These are phyloP conservation scores for Paxillus involutus DNA, from an alignment of 768 basidiomycete genomes.

Conservation along the genomic window DNA sequence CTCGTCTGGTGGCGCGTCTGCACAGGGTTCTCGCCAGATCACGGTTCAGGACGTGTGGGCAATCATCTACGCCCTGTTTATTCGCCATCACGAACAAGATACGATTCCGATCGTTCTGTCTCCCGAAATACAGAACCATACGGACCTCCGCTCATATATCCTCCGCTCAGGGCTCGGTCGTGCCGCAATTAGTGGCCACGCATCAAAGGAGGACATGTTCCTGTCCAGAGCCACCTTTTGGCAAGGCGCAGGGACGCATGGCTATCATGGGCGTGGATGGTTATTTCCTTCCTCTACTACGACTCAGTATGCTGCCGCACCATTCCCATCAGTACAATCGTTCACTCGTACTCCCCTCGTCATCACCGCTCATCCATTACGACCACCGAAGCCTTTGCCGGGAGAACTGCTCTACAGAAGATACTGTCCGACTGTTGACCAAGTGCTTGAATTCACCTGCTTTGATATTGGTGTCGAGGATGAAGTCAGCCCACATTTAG, in stretches of 20 bases:
- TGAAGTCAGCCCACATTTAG: conserved; percentile 33
- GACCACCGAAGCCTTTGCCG: conserved; percentile 45
- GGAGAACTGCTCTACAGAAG: conserved; percentile 41
- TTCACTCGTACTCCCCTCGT: conserved; percentile 48
- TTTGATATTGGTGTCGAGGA: conserved; percentile 22
- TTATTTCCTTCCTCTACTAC: conserved; percentile 31
- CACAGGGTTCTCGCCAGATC: conserved; percentile 5
- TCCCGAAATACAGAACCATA: conserved; percentile 24
- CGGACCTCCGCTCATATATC: conserved; percentile 38
- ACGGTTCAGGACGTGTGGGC: conserved; percentile 40
- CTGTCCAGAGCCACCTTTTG: conserved; percentile 46
- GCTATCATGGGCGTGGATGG: conserved; percentile 32
- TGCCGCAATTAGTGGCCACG: conserved; percentile 2
- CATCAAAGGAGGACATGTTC: conserved; percentile 30
- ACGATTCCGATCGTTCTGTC: conserved; percentile 39
- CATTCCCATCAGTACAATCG: conserved; percentile 37
- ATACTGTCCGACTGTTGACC: conserved; percentile 34
- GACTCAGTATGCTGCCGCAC: conserved; percentile 16
- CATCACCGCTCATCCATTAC: conserved; percentile 51
- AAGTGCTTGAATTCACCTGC: conserved; percentile 29
- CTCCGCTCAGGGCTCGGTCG: conserved; percentile 37
- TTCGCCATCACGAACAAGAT: conserved; percentile 37
- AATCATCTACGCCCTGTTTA: conserved; percentile 41
- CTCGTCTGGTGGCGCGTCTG: neutral
- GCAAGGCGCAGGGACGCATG: conserved; percentile 47